These are phyloP conservation scores for Moesziomyces antarcticus DNA, from an alignment of 1,284 basidiomycete genomes.

Conservation along the genomic window DNA sequence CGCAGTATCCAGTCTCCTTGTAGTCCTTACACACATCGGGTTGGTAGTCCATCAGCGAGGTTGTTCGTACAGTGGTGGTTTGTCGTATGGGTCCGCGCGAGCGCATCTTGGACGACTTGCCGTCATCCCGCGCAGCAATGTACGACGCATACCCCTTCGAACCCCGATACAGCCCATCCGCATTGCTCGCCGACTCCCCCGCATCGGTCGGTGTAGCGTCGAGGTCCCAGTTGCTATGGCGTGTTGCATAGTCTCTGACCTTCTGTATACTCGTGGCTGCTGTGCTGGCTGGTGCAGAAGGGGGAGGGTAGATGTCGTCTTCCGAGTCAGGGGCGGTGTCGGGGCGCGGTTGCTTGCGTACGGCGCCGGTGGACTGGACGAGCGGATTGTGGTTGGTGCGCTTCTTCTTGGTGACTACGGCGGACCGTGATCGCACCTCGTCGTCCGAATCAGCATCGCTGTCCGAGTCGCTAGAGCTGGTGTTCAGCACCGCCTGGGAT, in stretches of 20 bases:
- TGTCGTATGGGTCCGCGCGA: slow-evolving; percentile 69
- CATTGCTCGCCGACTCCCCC: slow-evolving; percentile 60
- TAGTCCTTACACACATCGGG: slow-evolving; percentile 99
- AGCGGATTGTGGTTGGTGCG: slow-evolving; percentile 28
- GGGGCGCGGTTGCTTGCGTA: slow-evolving; percentile 15
- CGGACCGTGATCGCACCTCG: slow-evolving; percentile 8
- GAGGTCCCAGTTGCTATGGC: slow-evolving; percentile 70
- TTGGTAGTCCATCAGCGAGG: slow-evolving; percentile 97
- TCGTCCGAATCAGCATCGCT: slow-evolving; percentile 2
- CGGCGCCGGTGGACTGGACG: slow-evolving; percentile 27
- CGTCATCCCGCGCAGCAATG: slow-evolving; percentile 74
- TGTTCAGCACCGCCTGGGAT: not conserved
- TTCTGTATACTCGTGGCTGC: slow-evolving; percentile 21
- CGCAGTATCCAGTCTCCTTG: slow-evolving; percentile 99
- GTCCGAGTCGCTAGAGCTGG: slow-evolving; percentile 14
- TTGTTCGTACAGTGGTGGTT: slow-evolving; percentile 85
- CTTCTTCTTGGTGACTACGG: slow-evolving; percentile 41
- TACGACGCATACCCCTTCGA: slow-evolving; percentile 83
- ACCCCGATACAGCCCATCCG: slow-evolving; percentile 91
- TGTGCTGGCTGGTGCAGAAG: not conserved
- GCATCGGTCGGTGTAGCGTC: slow-evolving; percentile 31
- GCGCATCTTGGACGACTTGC: slow-evolving; percentile 87
- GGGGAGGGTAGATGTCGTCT: slow-evolving; percentile 3
- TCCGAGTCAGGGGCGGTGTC: slow-evolving; percentile 1
- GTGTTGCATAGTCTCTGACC: slow-evolving; percentile 68